Evolutionary conservation across 768 basidiomycete genomes (phyloP).

Genomic region (Amanita rubescens): DNA sequence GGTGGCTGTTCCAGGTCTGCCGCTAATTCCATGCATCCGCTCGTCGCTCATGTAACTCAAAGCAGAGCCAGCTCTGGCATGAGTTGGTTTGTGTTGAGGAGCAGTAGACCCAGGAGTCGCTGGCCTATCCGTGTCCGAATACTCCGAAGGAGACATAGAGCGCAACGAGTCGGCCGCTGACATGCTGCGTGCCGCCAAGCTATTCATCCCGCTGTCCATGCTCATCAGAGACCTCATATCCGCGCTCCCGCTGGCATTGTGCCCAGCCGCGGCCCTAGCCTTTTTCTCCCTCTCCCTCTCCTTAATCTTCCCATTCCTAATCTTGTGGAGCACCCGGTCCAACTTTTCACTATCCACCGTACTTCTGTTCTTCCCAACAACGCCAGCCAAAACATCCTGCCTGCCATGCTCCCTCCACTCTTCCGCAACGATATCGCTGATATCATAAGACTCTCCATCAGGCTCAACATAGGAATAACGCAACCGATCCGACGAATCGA

Average conservation of each 20-base stretch:
- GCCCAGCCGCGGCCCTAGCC: neutral
- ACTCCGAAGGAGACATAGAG: constrained; percentile 44
- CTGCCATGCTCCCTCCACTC: constrained; percentile 63
- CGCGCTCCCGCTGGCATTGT: constrained; percentile 2
- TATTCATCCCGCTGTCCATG: constrained; percentile 2
- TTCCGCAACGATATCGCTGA: constrained; percentile 88
- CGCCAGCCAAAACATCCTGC: constrained; percentile 63
- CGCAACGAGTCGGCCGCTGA: constrained; percentile 22
- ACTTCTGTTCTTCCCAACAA: constrained; percentile 49
- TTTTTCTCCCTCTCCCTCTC: constrained; percentile 20
- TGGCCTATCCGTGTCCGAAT: constrained; percentile 36
- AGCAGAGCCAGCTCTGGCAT: neutral
- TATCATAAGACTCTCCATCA: constrained; percentile 88
- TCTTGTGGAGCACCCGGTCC: constrained; percentile 68
- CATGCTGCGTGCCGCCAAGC: constrained; percentile 2
- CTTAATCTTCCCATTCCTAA: constrained; percentile 54
- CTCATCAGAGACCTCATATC: constrained; percentile 5
- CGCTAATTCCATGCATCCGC: constrained; percentile 10
- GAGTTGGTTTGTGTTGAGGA: constrained; percentile 3
- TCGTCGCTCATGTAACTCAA: constrained; percentile 5
- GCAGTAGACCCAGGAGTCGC: constrained; percentile 35
- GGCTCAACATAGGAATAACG: constrained; percentile 92
- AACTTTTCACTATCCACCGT: constrained; percentile 56
- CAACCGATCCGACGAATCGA: constrained; percentile 62
- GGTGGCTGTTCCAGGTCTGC: constrained; percentile 6